Percentiles rank a stretch among this genome's conserved stretches.
phyloP scores from a whole-genome alignment of 2,329 filamentous ascomycete species.

The Diplocarpon mali region DNA sequence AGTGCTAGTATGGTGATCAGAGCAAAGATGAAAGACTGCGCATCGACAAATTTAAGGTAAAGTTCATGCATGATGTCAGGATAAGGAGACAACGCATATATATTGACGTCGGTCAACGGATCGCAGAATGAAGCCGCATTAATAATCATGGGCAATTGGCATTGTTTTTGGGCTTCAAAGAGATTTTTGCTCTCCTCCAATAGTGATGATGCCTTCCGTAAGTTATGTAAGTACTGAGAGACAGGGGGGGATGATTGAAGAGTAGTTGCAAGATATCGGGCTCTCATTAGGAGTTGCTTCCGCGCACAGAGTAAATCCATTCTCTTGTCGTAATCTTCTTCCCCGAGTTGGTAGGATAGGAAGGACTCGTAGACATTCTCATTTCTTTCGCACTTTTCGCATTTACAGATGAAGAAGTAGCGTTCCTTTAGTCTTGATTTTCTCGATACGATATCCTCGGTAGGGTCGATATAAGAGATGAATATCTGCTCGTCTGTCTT shows the following conservation, averaged over 20 bases:
- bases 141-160: background rate
- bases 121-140: background rate
- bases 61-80: constrained; percentile 34
- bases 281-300: background rate
- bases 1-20: constrained; percentile 33
- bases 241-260: too few relatives aligned
- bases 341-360: background rate
- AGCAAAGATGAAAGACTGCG: constrained; percentile 36
- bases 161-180: background rate
- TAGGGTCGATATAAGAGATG: constrained; percentile 49
- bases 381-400: constrained; percentile 16
- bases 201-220: too few relatives aligned
- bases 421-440: constrained; percentile 12
- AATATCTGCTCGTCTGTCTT: constrained; percentile 43
- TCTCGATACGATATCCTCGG: constrained; percentile 4
- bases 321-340: background rate
- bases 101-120: background rate
- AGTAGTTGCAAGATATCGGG: too few relatives aligned
- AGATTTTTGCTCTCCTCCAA: background rate
- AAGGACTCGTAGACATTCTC: constrained; percentile 14
- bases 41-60: constrained; percentile 32
- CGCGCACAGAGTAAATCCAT: constrained; percentile 2
- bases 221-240: too few relatives aligned
- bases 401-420: constrained; percentile 23
- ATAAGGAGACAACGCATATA: constrained; percentile 14